Conservation (phyloP, 192 early-diverging fungal genomes). For the Martensiomyces pterosporus region DNA sequence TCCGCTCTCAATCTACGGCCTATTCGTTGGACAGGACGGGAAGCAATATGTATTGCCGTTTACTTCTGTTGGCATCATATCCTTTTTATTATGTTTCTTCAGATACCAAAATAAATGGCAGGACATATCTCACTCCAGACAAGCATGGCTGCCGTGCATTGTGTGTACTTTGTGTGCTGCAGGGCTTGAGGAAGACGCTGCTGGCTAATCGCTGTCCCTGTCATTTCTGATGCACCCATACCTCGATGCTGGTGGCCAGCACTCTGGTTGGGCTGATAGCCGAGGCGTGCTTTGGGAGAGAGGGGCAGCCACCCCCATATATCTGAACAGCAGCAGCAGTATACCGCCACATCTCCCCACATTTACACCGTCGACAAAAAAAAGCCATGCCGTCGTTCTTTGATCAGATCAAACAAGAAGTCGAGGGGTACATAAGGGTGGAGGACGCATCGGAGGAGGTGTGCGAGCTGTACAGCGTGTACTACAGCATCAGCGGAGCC, state of each 20-base stretch:
- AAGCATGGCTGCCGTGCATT: neutral
- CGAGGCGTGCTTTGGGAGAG: too few relatives aligned
- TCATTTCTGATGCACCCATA: too few relatives aligned
- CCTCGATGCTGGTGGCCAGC: too few relatives aligned
- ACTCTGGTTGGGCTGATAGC: too few relatives aligned
- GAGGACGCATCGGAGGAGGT: slow-evolving; percentile 37
- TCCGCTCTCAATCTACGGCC: neutral
- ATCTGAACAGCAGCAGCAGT: too few relatives aligned
- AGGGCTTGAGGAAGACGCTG: too few relatives aligned
- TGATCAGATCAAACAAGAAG: slow-evolving; percentile 4
- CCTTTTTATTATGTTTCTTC: neutral
- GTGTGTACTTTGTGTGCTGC: too few relatives aligned
- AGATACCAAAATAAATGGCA: neutral
- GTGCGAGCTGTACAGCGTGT: slow-evolving; percentile 45
- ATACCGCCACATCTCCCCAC: too few relatives aligned
- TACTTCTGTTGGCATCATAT: neutral
- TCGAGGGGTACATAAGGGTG: slow-evolving; percentile 7
- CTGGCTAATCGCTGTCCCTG: too few relatives aligned
- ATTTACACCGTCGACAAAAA: too few relatives aligned
- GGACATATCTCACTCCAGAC: neutral
- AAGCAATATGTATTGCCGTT: neutral
- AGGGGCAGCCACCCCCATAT: too few relatives aligned
- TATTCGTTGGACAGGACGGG: neutral
- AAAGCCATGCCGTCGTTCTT: too few relatives aligned
- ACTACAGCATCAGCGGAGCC: slow-evolving; percentile 18